Evolutionary conservation across 129 eudicot genomes (phyloP).

Genomic region (Flaveria brownii): DNA sequence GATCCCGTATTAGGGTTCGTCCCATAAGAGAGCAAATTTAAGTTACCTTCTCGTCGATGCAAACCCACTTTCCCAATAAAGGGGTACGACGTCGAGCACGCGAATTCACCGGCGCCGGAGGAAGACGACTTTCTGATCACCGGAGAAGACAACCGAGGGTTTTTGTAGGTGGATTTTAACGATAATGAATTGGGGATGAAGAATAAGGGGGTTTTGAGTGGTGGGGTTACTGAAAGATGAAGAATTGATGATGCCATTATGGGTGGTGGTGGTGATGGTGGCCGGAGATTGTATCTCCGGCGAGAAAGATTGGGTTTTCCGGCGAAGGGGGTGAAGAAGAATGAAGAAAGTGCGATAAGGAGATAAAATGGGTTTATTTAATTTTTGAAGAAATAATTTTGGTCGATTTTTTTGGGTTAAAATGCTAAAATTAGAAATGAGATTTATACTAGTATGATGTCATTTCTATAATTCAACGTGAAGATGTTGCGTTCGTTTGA

Average conservation of each 20-base stretch:
- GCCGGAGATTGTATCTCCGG: conserved; percentile 38
- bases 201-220: conserved; percentile 17
- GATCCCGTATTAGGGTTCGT: conserved; percentile 37
- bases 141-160: conserved; percentile 27
- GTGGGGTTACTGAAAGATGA: conserved; percentile 37
- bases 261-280: neutral
- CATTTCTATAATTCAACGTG: too few relatives aligned
- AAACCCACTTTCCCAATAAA: conserved; percentile 85
- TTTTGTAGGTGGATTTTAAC: conserved; percentile 24
- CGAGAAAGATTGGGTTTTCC: conserved; percentile 36
- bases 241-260: conserved; percentile 48
- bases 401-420: neutral
- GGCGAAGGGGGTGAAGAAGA: conserved; percentile 43
- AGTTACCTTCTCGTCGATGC: conserved; percentile 79
- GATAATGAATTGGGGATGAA: conserved; percentile 14
- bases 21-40: conserved; percentile 65
- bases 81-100: conserved; percentile 75
- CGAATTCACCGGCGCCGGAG: conserved; percentile 28
- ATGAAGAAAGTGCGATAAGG: conserved; percentile 31
- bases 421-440: neutral
- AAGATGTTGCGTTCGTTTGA: too few relatives aligned
- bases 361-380: conserved; percentile 21
- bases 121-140: conserved; percentile 13
- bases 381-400: neutral
- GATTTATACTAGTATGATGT: neutral